Evolutionary conservation across 2,329 filamentous ascomycete genomes (phyloP).

Genomic region (Amylocarpus encephaloides): DNA sequence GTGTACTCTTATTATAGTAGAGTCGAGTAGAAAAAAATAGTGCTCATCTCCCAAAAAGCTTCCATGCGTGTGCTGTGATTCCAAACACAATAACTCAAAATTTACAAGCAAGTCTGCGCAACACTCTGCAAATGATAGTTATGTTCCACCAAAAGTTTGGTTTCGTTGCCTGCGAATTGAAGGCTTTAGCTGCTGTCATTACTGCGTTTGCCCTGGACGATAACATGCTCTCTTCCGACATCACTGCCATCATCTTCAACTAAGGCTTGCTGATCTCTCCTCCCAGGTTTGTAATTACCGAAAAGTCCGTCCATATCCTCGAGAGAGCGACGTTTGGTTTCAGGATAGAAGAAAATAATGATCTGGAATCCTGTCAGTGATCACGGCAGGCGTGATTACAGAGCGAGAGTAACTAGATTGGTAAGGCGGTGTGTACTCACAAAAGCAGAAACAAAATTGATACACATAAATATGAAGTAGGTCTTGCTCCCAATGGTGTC

Average conservation of each 20-base stretch:
- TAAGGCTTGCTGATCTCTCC: not conserved
- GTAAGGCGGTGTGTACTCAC: conserved; percentile 25
- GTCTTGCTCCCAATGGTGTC: conserved; percentile 43
- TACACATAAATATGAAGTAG: conserved; percentile 52
- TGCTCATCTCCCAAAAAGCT: too few relatives aligned
- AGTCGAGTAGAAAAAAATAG: too few relatives aligned
- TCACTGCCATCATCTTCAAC: not conserved
- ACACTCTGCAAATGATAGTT: too few relatives aligned
- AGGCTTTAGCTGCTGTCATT: too few relatives aligned
- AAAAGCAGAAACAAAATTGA: conserved; percentile 43
- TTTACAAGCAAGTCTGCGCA: too few relatives aligned
- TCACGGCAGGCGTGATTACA: too few relatives aligned
- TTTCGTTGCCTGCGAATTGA: too few relatives aligned
- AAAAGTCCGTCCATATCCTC: conserved; percentile 43
- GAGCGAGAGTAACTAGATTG: too few relatives aligned
- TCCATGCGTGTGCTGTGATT: too few relatives aligned
- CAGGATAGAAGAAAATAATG: conserved; percentile 39
- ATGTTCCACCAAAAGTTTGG: too few relatives aligned
- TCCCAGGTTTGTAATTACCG: conserved; percentile 7
- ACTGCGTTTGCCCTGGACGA: not conserved
- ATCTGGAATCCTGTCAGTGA: conserved; percentile 25
- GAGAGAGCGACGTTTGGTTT: conserved; percentile 40
- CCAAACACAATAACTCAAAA: too few relatives aligned
- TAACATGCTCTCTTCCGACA: not conserved
- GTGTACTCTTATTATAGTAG: too few relatives aligned